These are phyloP conservation scores for Candida ascalaphidarum DNA, from an alignment of 805 yeast genomes.

Conservation along the genomic window DNA sequence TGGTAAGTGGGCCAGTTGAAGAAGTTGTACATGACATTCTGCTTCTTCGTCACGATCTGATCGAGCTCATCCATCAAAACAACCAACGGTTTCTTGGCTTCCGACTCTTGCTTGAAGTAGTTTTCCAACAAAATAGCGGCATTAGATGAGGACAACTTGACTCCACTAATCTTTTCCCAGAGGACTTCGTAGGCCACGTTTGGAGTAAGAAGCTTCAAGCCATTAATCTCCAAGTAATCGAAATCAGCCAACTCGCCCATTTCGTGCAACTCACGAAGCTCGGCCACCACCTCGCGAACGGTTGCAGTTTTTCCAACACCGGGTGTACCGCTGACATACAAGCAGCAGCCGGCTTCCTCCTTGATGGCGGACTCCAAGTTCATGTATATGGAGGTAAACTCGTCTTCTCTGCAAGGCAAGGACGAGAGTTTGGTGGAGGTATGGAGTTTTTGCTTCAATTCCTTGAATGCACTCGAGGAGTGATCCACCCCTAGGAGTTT, in stretches of 20 bases:
- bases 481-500: conserved; percentile 9
- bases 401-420: conserved; percentile 82
- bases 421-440: conserved; percentile 37
- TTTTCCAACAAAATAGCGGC: conserved; percentile 64
- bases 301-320: conserved; percentile 98
- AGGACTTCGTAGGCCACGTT: conserved; percentile 72
- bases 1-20: conserved; percentile 94
- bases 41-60: conserved; percentile 76
- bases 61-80: conserved; percentile 89
- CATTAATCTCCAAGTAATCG: conserved; percentile 81
- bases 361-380: conserved; percentile 65
- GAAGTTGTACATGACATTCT: conserved; percentile 86
- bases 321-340: conserved; percentile 94
- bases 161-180: conserved; percentile 67
- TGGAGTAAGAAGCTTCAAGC: conserved; percentile 76
- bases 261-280: conserved; percentile 35
- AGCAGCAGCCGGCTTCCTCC: conserved; percentile 68
- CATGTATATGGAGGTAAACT: conserved; percentile 61
- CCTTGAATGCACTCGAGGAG: conserved; percentile 24
- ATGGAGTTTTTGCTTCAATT: conserved; percentile 33
- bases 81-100: conserved; percentile 46
- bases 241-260: conserved; percentile 35
- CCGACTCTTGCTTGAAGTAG: conserved; percentile 42
- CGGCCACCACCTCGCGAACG: conserved; percentile 73
- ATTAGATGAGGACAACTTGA: conserved; percentile 48